Conservation (phyloP, 1,284 basidiomycete species). For the Heimioporus retisporus region DNA sequence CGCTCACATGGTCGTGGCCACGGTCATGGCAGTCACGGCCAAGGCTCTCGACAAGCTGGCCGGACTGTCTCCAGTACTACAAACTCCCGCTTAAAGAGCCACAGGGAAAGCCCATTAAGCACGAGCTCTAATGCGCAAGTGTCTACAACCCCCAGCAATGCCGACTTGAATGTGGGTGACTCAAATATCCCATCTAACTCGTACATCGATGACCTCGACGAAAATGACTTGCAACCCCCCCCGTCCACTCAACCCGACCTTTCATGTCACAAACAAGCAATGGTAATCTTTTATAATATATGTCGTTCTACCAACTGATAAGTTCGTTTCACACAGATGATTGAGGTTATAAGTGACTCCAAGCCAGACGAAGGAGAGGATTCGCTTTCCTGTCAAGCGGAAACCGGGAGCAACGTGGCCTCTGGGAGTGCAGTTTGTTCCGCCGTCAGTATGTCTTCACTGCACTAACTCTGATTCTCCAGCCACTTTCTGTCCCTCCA, state of each 20-base stretch:
- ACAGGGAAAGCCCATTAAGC: background rate
- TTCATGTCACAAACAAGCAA: background rate
- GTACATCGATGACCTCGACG: background rate
- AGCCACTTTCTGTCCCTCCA: background rate
- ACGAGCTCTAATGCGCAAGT: background rate
- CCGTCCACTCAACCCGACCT: slow-evolving; percentile 1
- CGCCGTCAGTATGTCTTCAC: background rate
- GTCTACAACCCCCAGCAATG: background rate
- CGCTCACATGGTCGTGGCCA: too few relatives aligned
- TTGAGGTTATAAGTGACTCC: background rate
- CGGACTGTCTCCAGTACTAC: background rate
- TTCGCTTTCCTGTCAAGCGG: background rate
- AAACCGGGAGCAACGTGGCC: background rate
- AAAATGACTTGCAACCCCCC: background rate
- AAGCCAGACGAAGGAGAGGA: background rate
- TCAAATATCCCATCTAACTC: background rate
- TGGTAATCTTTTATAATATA: background rate
- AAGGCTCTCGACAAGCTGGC: background rate
- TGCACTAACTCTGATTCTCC: background rate
- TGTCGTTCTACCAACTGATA: background rate
- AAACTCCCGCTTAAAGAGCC: background rate
- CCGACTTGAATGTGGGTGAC: background rate
- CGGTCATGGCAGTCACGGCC: too few relatives aligned
- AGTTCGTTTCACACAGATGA: background rate
- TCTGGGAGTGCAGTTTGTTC: background rate